Conservation (phyloP, 2,329 filamentous ascomycete genomes). For the Ascochyta koolunga region DNA sequence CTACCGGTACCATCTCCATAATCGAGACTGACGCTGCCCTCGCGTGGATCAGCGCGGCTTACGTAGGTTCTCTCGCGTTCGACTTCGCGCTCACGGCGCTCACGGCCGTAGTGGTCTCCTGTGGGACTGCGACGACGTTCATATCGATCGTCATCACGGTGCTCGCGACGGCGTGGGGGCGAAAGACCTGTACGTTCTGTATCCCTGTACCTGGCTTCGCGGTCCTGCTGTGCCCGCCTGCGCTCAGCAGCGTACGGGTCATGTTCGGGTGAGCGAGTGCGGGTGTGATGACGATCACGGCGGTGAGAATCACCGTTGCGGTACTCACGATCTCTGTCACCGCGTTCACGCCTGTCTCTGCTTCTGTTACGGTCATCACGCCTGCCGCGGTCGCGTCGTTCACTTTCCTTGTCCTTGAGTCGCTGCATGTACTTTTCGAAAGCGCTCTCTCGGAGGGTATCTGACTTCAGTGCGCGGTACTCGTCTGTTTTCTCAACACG, state of each 20-base stretch:
- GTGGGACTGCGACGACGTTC: slow-evolving; percentile 63
- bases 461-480: slow-evolving; percentile 80
- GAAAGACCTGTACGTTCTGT: slow-evolving; percentile 70
- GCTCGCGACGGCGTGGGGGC: slow-evolving; percentile 55
- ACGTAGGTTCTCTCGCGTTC: slow-evolving; percentile 86
- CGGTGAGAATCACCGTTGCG: slow-evolving; percentile 49
- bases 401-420: slow-evolving; percentile 83
- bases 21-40: slow-evolving; percentile 79
- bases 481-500: slow-evolving; percentile 82
- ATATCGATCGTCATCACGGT: slow-evolving; percentile 46
- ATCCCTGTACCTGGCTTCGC: slow-evolving; percentile 91
- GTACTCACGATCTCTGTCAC: slow-evolving; percentile 50
- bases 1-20: slow-evolving; percentile 71
- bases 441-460: slow-evolving; percentile 79
- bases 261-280: slow-evolving; percentile 86
- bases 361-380: slow-evolving; percentile 53
- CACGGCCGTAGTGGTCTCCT: slow-evolving; percentile 78
- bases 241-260: slow-evolving; percentile 96
- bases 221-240: slow-evolving; percentile 88
- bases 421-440: slow-evolving; percentile 93
- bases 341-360: slow-evolving; percentile 48
- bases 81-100: slow-evolving; percentile 85
- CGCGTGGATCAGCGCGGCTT: slow-evolving; percentile 77
- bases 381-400: slow-evolving; percentile 56
- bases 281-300: slow-evolving; percentile 55